A percentile compares a stretch with the other conserved stretches of the same genome.
phyloP scores from a whole-genome alignment of 805 yeast genomes.

The Wickerhamiella brachini region DNA sequence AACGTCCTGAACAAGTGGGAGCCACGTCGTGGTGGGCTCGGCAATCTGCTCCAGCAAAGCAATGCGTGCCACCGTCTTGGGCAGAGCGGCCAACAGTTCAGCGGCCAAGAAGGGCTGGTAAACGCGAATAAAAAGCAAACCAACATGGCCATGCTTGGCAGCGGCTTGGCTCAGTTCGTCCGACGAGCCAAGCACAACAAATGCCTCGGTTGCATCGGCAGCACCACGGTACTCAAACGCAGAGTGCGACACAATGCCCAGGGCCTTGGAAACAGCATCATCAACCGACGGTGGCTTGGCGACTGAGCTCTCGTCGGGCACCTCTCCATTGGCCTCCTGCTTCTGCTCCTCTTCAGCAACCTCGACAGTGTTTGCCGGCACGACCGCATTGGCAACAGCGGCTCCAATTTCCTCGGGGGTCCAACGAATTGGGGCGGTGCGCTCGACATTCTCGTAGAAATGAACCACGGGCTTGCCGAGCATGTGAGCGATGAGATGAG shows the following conservation, averaged over 20 bases:
- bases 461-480: constrained; percentile 52
- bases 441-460: constrained; percentile 32
- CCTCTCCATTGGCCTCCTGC: constrained; percentile 1
- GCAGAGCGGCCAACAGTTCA: constrained; percentile 37
- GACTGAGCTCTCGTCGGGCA: background rate
- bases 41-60: constrained; percentile 57
- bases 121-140: constrained; percentile 44
- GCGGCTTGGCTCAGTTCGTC: constrained; percentile 31
- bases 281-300: constrained; percentile 8
- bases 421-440: constrained; percentile 15
- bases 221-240: constrained; percentile 39
- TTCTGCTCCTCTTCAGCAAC: constrained; percentile 6
- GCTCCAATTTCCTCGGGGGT: constrained; percentile 14
- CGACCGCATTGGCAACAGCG: constrained; percentile 12
- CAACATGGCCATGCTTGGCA: constrained; percentile 23
- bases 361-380: constrained; percentile 11
- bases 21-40: constrained; percentile 32
- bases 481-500: constrained; percentile 42
- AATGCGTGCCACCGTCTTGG: constrained; percentile 40
- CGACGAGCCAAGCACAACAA: constrained; percentile 11
- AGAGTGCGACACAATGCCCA: constrained; percentile 25
- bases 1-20: constrained; percentile 65
- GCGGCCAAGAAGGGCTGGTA: constrained; percentile 61
- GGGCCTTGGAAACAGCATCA: constrained; percentile 21
- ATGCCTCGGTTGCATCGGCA: constrained; percentile 17